Conservation (phyloP, 164 flowering plant genomes). For the Echeveria elegans region DNA sequence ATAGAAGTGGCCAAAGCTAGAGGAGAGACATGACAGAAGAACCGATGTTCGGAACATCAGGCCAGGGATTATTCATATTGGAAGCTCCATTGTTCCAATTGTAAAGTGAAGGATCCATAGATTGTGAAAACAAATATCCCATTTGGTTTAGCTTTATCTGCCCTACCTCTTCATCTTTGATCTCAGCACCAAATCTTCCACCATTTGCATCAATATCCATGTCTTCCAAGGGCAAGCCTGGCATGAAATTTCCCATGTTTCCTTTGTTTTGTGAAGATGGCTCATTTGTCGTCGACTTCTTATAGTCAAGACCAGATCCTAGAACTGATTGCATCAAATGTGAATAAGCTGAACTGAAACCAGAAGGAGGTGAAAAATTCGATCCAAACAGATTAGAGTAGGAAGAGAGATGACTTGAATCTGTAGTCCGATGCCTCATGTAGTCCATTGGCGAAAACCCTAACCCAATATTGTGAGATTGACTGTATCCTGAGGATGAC, state of each 20-base stretch:
- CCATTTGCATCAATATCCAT: neutral
- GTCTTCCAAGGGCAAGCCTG: neutral
- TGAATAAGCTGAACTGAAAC: neutral
- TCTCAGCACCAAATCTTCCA: neutral
- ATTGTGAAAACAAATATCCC: conserved; percentile 17
- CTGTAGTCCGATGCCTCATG: conserved; percentile 23
- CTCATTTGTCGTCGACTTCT: conserved; percentile 17
- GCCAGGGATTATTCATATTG: conserved; percentile 32
- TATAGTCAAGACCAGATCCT: conserved; percentile 17
- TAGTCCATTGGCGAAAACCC: conserved; percentile 36
- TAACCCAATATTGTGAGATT: conserved; percentile 30
- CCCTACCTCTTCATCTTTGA: neutral
- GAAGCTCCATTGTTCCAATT: conserved; percentile 15
- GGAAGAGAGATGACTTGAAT: conserved; percentile 35
- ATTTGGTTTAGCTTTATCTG: neutral
- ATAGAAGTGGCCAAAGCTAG: conserved; percentile 14
- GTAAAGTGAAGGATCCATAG: conserved; percentile 32
- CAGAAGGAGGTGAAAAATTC: neutral
- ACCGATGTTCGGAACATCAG: conserved; percentile 38
- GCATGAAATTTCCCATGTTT: neutral
- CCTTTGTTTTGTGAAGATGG: conserved; percentile 16
- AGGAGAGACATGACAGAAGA: conserved; percentile 49
- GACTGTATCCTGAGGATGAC: conserved; percentile 1
- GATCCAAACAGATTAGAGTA: conserved; percentile 13
- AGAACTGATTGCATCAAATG: neutral